phyloP scores from a whole-genome alignment of 164 flowering plant species.

The Annona squamosa region DNA sequence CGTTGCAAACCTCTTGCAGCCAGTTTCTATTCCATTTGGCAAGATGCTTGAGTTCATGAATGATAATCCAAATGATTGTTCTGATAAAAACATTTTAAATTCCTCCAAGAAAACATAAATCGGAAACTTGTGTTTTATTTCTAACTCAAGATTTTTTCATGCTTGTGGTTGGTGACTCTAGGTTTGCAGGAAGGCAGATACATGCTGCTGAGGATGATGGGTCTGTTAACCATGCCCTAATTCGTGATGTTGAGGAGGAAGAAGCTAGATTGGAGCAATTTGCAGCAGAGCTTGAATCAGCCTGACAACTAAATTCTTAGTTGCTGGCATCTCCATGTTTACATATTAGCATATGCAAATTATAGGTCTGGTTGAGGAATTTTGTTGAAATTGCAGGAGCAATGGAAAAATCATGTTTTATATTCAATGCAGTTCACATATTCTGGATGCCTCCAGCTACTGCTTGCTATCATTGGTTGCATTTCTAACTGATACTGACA shows the following conservation, averaged over 20 bases:
- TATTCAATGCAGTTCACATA: too few species aligned
- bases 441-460: too few species aligned
- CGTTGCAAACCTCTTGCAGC: too few species aligned
- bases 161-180: constrained; percentile 13
- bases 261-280: constrained; percentile 68
- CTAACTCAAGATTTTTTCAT: not conserved
- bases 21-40: not conserved
- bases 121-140: not conserved
- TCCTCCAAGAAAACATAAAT: not conserved
- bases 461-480: too few species aligned
- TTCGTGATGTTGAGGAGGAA: constrained; percentile 69
- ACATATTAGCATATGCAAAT: too few species aligned
- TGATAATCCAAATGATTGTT: too few species aligned
- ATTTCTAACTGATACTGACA: too few species aligned
- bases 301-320: constrained; percentile 8
- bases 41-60: not conserved
- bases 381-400: too few species aligned
- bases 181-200: constrained; percentile 88
- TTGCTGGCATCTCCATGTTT: too few species aligned
- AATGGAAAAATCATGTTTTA: too few species aligned
- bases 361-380: too few species aligned
- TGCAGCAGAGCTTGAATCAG: constrained; percentile 89
- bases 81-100: too few species aligned
- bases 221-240: constrained; percentile 61
- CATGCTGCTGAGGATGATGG: constrained; percentile 87